Base-by-base conservation (phyloP, 129 eudicot genomes). In the Apium graveolens region DNA sequence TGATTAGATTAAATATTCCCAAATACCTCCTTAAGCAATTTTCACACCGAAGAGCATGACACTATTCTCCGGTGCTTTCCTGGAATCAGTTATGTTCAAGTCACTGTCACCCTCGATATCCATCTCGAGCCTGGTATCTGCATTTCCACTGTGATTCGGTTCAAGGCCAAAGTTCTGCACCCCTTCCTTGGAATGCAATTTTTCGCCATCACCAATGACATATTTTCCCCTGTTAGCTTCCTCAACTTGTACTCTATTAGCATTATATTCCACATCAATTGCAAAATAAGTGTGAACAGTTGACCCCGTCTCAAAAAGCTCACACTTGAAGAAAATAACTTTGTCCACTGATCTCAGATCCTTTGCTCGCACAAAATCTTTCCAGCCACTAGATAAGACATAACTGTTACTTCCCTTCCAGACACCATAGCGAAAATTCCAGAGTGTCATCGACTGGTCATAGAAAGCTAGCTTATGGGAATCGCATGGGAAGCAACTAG, bases 41-140 rank as follows among this genome's bases (percentile, higher is more conserved):
- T 87, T 85, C 35, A 90, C 92, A 7, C 96, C 96, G 73, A 90
- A 90, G 38, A 90, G 89, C 86, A 80, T 90, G 21, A 90, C 42
- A 43, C 89, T 85, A 49, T 68, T 86, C 63, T 73, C 63, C 49
- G 60, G 35, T n/a, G 66, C 79, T 66, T 7, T 24, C 21, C 39
- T 20, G 17, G 81, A 53, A 12, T 29, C 74, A 73, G 37, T 14
- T 43, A 53, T 72, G 24, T 53, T 43, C 39, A 27, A 18, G 20
- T 42, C 57, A 45, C 24, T 62, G 24, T 5, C 74, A n/a, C 2
- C 74, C 26, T 34, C 74, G 2, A 7, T 7, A 34, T 70, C 39
- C 44, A 13, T 70, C 44, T 70, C 42, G 5, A 7, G 12, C 46
- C 26, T 37, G 74, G 31, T 76, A n/a, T n/a, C n/a, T n/a, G n/a